Conservation (phyloP, 1,284 basidiomycete species). For the Heterobasidion occidentale region DNA sequence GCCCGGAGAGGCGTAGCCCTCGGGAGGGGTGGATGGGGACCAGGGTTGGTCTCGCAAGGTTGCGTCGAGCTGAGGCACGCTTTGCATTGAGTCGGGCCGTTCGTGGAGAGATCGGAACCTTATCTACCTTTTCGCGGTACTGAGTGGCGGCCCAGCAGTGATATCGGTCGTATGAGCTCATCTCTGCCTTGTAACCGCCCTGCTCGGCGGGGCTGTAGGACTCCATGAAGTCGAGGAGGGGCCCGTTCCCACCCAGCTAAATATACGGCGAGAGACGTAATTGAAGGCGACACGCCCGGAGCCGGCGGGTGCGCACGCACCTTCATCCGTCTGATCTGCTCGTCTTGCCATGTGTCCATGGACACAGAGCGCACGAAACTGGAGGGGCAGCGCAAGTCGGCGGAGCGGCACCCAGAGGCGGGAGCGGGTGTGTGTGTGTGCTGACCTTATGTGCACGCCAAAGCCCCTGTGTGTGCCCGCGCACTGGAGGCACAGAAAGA, state of each 20-base stretch:
- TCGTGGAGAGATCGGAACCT: not conserved
- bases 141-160: slow-evolving; percentile 89
- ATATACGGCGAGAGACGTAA: not conserved
- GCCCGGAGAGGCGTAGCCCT: slow-evolving; percentile 25
- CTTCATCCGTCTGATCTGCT: slow-evolving; percentile 88
- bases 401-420: slow-evolving; percentile 4
- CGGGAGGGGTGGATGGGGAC: slow-evolving; percentile 60
- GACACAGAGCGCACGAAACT: slow-evolving; percentile 90
- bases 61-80: slow-evolving; percentile 53
- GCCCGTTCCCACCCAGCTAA: slow-evolving; percentile 79
- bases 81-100: not conserved
- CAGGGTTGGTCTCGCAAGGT: slow-evolving; percentile 63
- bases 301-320: slow-evolving; percentile 29
- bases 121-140: slow-evolving; percentile 79
- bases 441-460: slow-evolving; percentile 78
- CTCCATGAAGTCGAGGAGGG: slow-evolving; percentile 74
- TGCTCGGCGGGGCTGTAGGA: slow-evolving; percentile 63
- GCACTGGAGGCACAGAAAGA: slow-evolving; percentile 89
- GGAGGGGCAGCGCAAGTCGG: slow-evolving; percentile 4
- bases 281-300: slow-evolving; percentile 9
- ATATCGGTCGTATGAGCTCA: slow-evolving; percentile 76
- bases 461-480: slow-evolving; percentile 86
- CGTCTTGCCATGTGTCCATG: slow-evolving; percentile 94
- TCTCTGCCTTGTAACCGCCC: slow-evolving; percentile 67
- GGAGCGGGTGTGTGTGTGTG: not conserved